Evolutionary conservation across 805 yeast genomes (phyloP).

Genomic region (Candida koratica): DNA sequence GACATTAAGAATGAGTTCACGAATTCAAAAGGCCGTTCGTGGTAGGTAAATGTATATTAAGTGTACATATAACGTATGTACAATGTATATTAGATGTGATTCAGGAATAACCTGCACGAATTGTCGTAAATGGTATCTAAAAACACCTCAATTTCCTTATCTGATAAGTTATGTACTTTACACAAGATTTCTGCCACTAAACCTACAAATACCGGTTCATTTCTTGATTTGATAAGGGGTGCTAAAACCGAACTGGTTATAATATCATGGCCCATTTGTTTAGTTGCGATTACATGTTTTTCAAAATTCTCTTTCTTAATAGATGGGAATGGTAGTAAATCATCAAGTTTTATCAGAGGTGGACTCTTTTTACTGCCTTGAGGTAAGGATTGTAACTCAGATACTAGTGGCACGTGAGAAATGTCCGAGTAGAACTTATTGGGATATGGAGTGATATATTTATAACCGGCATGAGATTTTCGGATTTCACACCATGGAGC

Average conservation of each 20-base stretch:
- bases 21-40: slow-evolving; percentile 2
- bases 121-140: slow-evolving; percentile 35
- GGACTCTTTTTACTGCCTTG: slow-evolving; percentile 10
- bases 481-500: slow-evolving; percentile 98
- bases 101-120: slow-evolving; percentile 28
- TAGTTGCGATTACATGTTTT: slow-evolving; percentile 24
- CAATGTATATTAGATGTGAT: slow-evolving; percentile 10
- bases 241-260: neutral
- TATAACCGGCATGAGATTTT: slow-evolving; percentile 72
- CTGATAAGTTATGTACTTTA: slow-evolving; percentile 27
- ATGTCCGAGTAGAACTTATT: slow-evolving; percentile 50
- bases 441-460: slow-evolving; percentile 53
- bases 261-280: slow-evolving; percentile 2
- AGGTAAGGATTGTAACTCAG: neutral
- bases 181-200: slow-evolving; percentile 60
- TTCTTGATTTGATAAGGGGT: slow-evolving; percentile 70
- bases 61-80: slow-evolving; percentile 5
- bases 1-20: slow-evolving; percentile 4
- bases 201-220: slow-evolving; percentile 88
- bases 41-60: neutral
- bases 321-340: slow-evolving; percentile 56
- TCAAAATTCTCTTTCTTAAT: slow-evolving; percentile 61
- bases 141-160: slow-evolving; percentile 27
- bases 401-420: neutral
- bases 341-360: slow-evolving; percentile 36